A percentile compares a stretch with the other conserved stretches of the same genome.
phyloP scores from a whole-genome alignment of 2,329 filamentous ascomycete species.

The Albifimbria verrucaria region DNA sequence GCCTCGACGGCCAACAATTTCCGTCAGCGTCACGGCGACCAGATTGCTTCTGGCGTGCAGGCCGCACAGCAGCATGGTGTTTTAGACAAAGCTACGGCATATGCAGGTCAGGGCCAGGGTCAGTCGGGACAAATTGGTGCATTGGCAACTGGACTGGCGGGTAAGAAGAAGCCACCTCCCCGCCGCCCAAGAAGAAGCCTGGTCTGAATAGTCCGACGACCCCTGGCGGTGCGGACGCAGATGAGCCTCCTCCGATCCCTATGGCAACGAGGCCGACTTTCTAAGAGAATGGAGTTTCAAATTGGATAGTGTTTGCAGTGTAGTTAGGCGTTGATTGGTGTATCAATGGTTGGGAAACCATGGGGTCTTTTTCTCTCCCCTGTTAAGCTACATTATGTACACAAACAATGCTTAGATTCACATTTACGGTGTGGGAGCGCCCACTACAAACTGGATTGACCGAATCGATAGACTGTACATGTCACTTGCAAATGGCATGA shows the following conservation, averaged over 20 bases:
- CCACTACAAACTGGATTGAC: no score
- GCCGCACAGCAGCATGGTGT: constrained; percentile 62
- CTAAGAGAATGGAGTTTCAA: constrained; percentile 17
- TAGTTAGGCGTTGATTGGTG: no score
- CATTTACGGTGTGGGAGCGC: no score
- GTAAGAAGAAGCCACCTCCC: constrained; percentile 54
- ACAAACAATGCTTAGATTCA: no score
- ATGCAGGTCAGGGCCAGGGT: constrained; percentile 12
- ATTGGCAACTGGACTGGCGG: constrained; percentile 17
- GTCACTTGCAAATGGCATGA: background rate
- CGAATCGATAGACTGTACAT: no score
- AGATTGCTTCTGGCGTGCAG: constrained; percentile 58
- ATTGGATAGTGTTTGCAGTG: background rate
- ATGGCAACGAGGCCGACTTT: constrained; percentile 48
- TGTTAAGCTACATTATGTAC: no score
- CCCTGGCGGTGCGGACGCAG: constrained; percentile 18
- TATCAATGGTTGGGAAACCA: no score
- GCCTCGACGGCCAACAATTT: constrained; percentile 66
- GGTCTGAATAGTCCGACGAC: constrained; percentile 23
- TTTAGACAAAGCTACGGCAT: constrained; percentile 31
- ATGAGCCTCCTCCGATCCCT: constrained; percentile 49
- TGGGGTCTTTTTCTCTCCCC: no score
- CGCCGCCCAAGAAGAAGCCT: constrained; percentile 51
- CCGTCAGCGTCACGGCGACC: constrained; percentile 65
- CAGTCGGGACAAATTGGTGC: constrained; percentile 5